Conservation (phyloP, 176 grass and related monocot genomes). For the Oryza longistaminata region DNA sequence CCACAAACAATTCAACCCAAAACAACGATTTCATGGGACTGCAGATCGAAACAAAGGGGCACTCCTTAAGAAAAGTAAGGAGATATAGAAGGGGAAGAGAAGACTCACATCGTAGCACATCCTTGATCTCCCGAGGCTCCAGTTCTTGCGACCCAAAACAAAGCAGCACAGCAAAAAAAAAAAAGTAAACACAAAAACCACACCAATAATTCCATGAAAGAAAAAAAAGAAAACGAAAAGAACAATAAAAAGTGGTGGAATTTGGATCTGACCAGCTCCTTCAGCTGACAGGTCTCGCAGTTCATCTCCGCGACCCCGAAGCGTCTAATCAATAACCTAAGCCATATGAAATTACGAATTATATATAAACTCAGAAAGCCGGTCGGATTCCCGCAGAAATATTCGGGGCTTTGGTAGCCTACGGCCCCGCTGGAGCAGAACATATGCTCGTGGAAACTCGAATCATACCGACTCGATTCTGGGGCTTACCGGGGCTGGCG, state of each 20-base stretch:
- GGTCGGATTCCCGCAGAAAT: background rate
- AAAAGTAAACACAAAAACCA: background rate
- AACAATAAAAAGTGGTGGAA: slow-evolving; percentile 9
- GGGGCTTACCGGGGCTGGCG: too few relatives aligned
- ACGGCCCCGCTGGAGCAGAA: too few relatives aligned
- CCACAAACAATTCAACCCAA: background rate
- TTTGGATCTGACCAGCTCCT: slow-evolving; percentile 49
- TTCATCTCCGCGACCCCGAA: slow-evolving; percentile 39
- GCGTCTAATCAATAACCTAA: background rate
- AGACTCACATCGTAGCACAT: slow-evolving; percentile 28
- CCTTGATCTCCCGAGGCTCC: slow-evolving; percentile 16
- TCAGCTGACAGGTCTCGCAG: slow-evolving; percentile 64
- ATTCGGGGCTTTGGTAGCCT: background rate
- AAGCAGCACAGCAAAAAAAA: background rate
- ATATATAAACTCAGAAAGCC: background rate
- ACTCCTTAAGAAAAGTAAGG: too few relatives aligned
- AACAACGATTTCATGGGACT: background rate
- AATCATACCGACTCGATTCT: too few relatives aligned
- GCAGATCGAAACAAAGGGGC: background rate
- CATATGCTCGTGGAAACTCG: too few relatives aligned
- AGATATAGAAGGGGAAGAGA: background rate
- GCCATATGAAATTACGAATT: background rate
- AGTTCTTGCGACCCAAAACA: slow-evolving; percentile 8
- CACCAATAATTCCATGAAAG: background rate
- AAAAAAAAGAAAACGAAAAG: background rate